Base-by-base conservation (phyloP, 106 monocot species). In the Xerophyta viscosa region DNA sequence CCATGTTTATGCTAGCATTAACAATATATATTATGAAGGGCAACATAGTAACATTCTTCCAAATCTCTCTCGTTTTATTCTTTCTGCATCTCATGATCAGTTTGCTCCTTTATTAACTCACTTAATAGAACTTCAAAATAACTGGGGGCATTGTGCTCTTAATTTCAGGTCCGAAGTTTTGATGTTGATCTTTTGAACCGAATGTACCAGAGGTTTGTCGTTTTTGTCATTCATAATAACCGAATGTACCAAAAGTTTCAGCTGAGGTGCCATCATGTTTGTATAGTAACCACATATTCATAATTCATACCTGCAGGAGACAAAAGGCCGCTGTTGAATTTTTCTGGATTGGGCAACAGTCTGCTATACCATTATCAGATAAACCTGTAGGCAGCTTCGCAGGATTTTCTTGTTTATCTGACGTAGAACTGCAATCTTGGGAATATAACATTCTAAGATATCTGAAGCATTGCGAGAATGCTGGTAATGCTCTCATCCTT, bases 301-400 rank as follows among this genome's bases (percentile, higher is more conserved):
- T 30, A 64, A 24, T 26, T 29, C 48, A 4, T 9, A 18, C 31
- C 12, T 69, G 52, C 66, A 91, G 91, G 68, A 71, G 62, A n/a
- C 91, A 92, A 53, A 92, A 73, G 65, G 86, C 91, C 25, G 82
- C 75, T 21, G 65, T 73, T 50, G 81, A 92, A 33, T 79, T 86
- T 60, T 70, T 73, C 20, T 86, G 86, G 75, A 76, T 26, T 25
- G 72, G 76, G 31, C 73, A 65, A 8, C 78, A 70, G 19, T 50
- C 50, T 11, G 39, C 69, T 19, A 63, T 50, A 54, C 42, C 61
- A 33, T 48, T 66, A 41, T 29, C 48, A 27, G 63, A 55, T 21
- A 71, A 62, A 13, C 52, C 64, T 33, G 24, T 62, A n/a, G 52
- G 31, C 29, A 23, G 20, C 42, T 31, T 29, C 36, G 54, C 61